Conservation (phyloP, 441 rosid species). For the Syzygium syzygioides region DNA sequence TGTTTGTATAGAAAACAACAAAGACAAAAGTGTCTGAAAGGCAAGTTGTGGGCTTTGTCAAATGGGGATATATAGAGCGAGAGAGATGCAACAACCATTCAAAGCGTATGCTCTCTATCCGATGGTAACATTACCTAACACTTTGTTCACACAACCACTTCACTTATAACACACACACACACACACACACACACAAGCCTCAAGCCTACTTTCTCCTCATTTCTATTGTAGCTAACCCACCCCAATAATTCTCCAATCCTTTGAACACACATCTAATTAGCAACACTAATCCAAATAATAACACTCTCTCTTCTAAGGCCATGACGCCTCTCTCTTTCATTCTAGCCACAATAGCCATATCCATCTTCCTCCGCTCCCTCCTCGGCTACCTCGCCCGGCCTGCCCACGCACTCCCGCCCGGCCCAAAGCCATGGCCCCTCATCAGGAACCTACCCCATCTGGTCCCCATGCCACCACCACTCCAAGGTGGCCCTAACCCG, state of each 20-base stretch:
- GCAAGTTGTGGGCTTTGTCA: neutral
- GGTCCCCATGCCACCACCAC: conserved; percentile 59
- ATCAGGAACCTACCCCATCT: conserved; percentile 71
- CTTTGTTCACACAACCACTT: neutral
- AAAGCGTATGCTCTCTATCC: neutral
- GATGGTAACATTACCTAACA: neutral
- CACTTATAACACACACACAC: neutral
- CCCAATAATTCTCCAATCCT: neutral
- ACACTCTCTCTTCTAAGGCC: neutral
- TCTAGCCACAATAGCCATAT: neutral
- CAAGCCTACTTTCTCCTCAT: neutral
- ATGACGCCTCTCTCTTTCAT: neutral
- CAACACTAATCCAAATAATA: neutral
- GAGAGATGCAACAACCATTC: neutral
- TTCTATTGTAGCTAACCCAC: neutral
- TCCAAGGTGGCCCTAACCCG: conserved; percentile 36
- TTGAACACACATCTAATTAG: neutral
- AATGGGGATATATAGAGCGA: neutral
- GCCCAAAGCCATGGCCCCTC: conserved; percentile 75
- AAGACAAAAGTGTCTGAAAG: neutral
- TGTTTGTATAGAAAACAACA: neutral
- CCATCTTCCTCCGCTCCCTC: conserved; percentile 18
- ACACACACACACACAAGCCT: neutral
- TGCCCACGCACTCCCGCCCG: too few relatives aligned
- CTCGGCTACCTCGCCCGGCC: conserved; percentile 30